Conservation (phyloP, 169 alveolate genomes). For the Sarcocystis neurona region DNA sequence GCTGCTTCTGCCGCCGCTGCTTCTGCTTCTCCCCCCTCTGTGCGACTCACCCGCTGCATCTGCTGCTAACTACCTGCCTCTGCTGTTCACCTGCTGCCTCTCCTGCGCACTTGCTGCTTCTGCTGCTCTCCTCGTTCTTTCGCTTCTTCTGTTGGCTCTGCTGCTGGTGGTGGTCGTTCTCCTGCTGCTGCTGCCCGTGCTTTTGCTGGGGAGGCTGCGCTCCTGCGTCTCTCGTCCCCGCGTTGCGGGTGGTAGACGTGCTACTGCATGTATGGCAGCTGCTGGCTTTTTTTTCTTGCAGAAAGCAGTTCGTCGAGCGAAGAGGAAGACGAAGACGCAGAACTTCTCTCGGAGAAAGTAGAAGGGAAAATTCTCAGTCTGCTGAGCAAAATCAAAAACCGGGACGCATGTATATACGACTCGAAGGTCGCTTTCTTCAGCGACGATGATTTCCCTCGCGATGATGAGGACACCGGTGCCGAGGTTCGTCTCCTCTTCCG, state of each 20-base stretch:
- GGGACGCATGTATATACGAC: conserved; percentile 79
- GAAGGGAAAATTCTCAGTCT: conserved; percentile 78
- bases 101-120: no score
- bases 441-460: conserved; percentile 70
- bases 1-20: no score
- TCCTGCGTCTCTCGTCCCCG: not conserved
- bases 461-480: not conserved
- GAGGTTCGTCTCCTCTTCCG: not conserved
- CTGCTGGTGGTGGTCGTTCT: no score
- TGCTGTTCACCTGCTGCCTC: no score
- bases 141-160: no score
- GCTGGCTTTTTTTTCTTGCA: not conserved
- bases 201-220: not conserved
- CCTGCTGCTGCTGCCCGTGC: no score
- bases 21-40: no score
- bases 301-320: conserved; percentile 33
- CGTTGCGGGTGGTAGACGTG: not conserved
- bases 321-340: conserved; percentile 79
- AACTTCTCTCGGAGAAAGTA: conserved; percentile 72
- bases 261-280: not conserved
- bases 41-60: no score
- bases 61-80: no score
- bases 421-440: conserved; percentile 67
- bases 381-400: conserved; percentile 70
- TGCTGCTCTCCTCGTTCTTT: no score